Base-by-base conservation (phyloP, 768 basidiomycete species). In the Boletus huronensis region DNA sequence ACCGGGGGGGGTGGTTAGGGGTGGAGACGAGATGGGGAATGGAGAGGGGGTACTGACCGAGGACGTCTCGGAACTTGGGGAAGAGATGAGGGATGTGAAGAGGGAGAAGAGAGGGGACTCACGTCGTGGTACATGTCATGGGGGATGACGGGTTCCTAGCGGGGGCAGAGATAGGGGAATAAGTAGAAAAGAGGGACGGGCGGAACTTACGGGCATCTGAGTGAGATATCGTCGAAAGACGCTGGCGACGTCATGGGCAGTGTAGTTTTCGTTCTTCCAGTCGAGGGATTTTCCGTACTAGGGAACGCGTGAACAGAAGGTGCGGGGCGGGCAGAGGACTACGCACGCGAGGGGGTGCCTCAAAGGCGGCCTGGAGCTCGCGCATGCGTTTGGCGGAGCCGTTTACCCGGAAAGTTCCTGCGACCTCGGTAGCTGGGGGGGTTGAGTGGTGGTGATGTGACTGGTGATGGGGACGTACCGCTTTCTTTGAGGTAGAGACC, bases 311-410 rank as follows among this genome's bases (percentile, higher is more conserved):
- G 57, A 53, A 52, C 42, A 51, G 58, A 13, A 25, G 13, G 6
- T 19, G 21, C 5, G 14, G 21, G 25, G 8, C 6, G 21, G 34
- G 28, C 26, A 25, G 14, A 7, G 39, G 9, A 25, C 7, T 28
- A 74, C 78, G 61, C 59, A 96, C 94, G 65, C 87, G 81, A 46
- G 96, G 93, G 10, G 92, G 90, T 39, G 81, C 73, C 70, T 99
- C 97, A 62, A 99, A 99, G 25, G 84, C 75, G 6, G 85, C 84
- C 70, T 99, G 97, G 8, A 99, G 82, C 21, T 98, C 94, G 52
- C 93, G 87, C 92, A 96, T 99, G 35, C 96, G 86, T 70, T 90
- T 95, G 56, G 82, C 87, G 36, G 93, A 95, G n/a, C 96, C 96
- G 58, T 86, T 97, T 28, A 98, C 89, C 45, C 97, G 90, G 70